phyloP scores from a whole-genome alignment of 805 yeast species.

The Yarrowia sp. region DNA sequence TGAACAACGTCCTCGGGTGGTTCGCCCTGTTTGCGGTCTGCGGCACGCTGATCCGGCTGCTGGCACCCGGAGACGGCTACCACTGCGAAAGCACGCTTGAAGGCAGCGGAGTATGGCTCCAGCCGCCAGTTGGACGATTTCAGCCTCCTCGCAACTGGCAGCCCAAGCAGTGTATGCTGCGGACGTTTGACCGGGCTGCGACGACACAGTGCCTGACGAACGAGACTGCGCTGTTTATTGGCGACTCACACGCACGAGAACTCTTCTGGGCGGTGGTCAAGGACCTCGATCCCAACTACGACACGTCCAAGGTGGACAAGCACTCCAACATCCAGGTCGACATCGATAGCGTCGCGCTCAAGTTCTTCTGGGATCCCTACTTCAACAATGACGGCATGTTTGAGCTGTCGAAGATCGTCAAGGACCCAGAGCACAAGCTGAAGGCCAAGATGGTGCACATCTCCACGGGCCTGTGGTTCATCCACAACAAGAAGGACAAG shows the following conservation, averaged over 20 bases:
- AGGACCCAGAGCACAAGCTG: neutral
- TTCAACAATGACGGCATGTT: neutral
- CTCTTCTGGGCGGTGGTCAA: conserved; percentile 33
- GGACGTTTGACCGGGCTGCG: conserved; percentile 29
- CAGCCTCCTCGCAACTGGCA: conserved; percentile 32
- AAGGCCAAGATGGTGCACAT: conserved; percentile 9
- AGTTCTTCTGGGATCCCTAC: conserved; percentile 18
- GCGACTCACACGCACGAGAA: conserved; percentile 35
- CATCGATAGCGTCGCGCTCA: neutral
- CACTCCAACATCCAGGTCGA: neutral
- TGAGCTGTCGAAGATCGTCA: neutral
- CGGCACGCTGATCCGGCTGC: neutral
- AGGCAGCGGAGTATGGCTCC: conserved; percentile 5
- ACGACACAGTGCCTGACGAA: conserved; percentile 29
- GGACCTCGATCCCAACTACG: conserved; percentile 31
- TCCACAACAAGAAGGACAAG: conserved; percentile 30
- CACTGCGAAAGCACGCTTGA: conserved; percentile 20
- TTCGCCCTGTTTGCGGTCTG: neutral
- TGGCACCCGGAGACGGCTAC: conserved; percentile 15
- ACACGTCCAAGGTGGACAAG: neutral
- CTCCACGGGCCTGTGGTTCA: conserved; percentile 23
- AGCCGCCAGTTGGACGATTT: neutral
- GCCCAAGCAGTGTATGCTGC: conserved; percentile 32
- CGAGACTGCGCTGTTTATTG: conserved; percentile 32
- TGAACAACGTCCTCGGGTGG: conserved; percentile 20